A percentile compares a stretch with the other conserved stretches of the same genome.
Evolutionary conservation across 1,139 yeast species (phyloP).

Genomic region (Hemisphaericaspora xylanilytica): DNA sequence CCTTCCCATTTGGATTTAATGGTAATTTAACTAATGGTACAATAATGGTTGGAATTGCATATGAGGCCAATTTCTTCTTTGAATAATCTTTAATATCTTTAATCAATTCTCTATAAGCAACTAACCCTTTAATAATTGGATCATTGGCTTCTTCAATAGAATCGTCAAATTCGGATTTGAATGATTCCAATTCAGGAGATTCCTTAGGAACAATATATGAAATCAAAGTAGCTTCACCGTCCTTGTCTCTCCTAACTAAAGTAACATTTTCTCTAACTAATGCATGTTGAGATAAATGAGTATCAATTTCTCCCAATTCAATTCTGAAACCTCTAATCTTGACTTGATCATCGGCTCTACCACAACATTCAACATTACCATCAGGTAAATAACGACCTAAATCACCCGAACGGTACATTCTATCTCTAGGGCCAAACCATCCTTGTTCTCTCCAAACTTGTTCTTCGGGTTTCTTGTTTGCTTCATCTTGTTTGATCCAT

Average conservation of each 20-base stretch:
- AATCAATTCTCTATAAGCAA: conserved; percentile 70
- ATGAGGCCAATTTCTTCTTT: conserved; percentile 85
- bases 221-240: conserved; percentile 86
- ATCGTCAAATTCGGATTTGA: conserved; percentile 40
- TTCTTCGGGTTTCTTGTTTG: conserved; percentile 24
- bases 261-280: conserved; percentile 89
- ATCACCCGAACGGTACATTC: conserved; percentile 96
- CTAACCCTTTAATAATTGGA: conserved; percentile 76
- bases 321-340: conserved; percentile 98
- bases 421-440: conserved; percentile 93
- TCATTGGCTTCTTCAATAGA: conserved; percentile 47
- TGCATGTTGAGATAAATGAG: conserved; percentile 91
- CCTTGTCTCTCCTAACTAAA: conserved; percentile 87
- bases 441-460: conserved; percentile 75
- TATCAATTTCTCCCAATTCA: conserved; percentile 96
- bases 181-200: conserved; percentile 52
- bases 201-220: conserved; percentile 89
- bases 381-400: conserved; percentile 94
- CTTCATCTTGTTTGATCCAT: conserved; percentile 59
- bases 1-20: conserved; percentile 96
- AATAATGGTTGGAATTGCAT: conserved; percentile 89
- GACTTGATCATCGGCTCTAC: conserved; percentile 98
- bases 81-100: conserved; percentile 78
- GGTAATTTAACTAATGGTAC: conserved; percentile 87
- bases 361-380: conserved; percentile 97